Evolutionary conservation across 768 basidiomycete species (phyloP), one percentile per base, ranked within the genome.

Genomic region (Agrocybe pediades): DNA sequence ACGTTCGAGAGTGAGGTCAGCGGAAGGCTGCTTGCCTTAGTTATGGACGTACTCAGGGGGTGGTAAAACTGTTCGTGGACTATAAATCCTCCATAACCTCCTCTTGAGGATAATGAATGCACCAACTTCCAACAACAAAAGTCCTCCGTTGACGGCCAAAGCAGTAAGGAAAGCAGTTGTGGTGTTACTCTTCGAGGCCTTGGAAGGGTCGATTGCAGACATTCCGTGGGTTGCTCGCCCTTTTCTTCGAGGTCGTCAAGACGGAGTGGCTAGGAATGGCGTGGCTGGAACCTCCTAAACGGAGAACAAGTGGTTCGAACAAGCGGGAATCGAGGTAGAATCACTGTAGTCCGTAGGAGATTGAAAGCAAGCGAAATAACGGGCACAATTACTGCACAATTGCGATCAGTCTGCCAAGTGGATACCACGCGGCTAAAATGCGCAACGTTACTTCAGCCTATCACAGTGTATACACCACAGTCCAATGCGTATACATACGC

Each of bases 41-140:
- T n/a, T 17, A 24, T 23, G 24, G 15, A 63, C 80, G 58, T 64
- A 81, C 75, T 78, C 73, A 45, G 78, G 77, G 15, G 83, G 80
- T 3, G 86, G 85, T 19, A 87, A 71, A 62, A 80, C 83, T 2
- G 83, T 81, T 24, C 87, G 64, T 2, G 88, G 87, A 49, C 75
- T 76, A 62, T 84, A 88, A 58, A 89, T 82, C 46, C 79, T 68
- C 62, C 73, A 73, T n/a, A 88, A 71, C 41, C 71, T 78, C 56
- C 77, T 70, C 62, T 85, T 81, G 54, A 90, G 65, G 27, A 85
- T 53, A 23, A 83, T 53, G 67, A 88, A 88, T 15, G 79, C 81
- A 15, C 70, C 74, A 36, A 88, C 68, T 68, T 83, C 79, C 39
- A 77, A 52, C 11, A 61, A 51, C 39, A 82, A 73, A 9, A 80